phyloP scores from a whole-genome alignment of 805 yeast genomes.

The Lipomyces sp. region DNA sequence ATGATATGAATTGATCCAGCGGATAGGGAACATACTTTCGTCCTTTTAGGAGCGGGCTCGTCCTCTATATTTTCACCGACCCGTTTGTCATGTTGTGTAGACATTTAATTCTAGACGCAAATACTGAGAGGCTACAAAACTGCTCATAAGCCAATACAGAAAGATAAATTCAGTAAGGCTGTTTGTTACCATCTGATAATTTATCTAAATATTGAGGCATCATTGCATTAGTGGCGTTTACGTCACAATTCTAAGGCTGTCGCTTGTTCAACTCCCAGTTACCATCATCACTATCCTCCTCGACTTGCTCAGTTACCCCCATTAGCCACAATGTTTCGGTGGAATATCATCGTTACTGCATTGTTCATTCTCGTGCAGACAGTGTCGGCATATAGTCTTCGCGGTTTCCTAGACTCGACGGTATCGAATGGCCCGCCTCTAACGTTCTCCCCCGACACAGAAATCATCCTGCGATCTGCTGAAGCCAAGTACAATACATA shows the following conservation, averaged over 20 bases:
- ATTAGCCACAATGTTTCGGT: neutral
- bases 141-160: no score
- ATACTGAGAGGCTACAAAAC: neutral
- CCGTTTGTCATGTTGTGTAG: neutral
- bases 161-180: no score
- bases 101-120: neutral
- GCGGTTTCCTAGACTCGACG: conserved; percentile 25
- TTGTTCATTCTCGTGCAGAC: conserved; percentile 1
- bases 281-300: neutral
- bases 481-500: conserved; percentile 11
- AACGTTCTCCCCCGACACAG: conserved; percentile 18
- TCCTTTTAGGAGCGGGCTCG: neutral
- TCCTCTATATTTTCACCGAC: neutral
- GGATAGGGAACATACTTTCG: neutral
- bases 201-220: neutral
- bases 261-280: neutral
- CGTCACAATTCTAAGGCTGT: neutral
- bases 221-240: neutral
- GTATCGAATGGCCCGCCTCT: conserved; percentile 4
- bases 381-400: conserved; percentile 23
- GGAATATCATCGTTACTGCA: neutral
- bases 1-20: neutral
- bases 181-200: neutral
- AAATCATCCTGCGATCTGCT: conserved; percentile 18
- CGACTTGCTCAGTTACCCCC: neutral